Evolutionary conservation across 2,329 filamentous ascomycete genomes (phyloP).

Genomic region (Pseudogymnoascus verrucosus): DNA sequence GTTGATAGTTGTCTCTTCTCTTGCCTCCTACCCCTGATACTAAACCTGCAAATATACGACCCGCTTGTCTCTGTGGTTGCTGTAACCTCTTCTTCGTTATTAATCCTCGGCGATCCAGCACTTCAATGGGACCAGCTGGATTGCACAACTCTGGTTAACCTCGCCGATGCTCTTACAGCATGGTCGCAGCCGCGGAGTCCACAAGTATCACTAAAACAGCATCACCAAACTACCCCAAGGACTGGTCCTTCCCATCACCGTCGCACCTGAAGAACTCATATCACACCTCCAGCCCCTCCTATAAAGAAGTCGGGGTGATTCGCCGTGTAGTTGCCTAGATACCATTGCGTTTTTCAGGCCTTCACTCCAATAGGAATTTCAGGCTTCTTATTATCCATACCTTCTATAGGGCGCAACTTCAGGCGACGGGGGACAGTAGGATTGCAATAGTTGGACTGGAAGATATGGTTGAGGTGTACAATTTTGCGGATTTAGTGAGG

Average conservation of each 20-base stretch:
- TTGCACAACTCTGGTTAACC: not conserved
- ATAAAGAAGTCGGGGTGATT: not conserved
- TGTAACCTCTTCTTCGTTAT: too few relatives aligned
- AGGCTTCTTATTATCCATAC: not conserved
- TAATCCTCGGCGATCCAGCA: not conserved
- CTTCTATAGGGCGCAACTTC: not conserved
- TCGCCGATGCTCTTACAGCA: not conserved
- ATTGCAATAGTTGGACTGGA: not conserved
- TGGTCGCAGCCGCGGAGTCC: not conserved
- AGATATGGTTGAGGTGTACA: not conserved
- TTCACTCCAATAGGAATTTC: not conserved
- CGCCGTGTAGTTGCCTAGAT: not conserved
- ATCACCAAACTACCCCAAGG: not conserved
- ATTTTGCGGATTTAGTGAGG: not conserved
- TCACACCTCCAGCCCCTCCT: not conserved
- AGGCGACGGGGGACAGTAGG: not conserved
- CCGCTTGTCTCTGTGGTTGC: too few relatives aligned
- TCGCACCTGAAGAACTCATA: not conserved
- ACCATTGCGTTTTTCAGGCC: not conserved
- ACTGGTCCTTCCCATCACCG: not conserved
- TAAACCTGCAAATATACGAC: too few relatives aligned
- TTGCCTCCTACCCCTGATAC: not conserved
- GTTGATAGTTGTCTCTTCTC: not conserved
- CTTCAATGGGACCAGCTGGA: not conserved
- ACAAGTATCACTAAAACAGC: not conserved